Evolutionary conservation across 768 basidiomycete species (phyloP).

Genomic region (Naematelia encephala): DNA sequence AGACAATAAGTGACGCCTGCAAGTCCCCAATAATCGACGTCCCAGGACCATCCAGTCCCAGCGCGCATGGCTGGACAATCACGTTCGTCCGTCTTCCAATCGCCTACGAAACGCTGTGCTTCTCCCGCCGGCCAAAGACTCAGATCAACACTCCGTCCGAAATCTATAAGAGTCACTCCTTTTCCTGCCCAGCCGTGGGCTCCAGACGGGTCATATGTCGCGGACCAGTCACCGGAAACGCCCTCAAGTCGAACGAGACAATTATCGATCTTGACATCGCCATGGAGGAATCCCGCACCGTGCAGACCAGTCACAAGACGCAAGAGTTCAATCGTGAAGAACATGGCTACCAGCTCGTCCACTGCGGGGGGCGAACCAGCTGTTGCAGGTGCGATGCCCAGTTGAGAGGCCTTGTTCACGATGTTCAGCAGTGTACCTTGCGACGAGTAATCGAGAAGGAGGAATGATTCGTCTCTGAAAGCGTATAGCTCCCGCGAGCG

Average conservation of each 20-base stretch:
- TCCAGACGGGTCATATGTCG: constrained; percentile 72
- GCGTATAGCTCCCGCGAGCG: constrained; percentile 74
- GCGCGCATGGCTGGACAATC: constrained; percentile 91
- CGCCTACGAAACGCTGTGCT: constrained; percentile 71
- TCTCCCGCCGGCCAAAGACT: constrained; percentile 66
- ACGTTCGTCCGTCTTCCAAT: constrained; percentile 82
- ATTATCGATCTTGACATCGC: constrained; percentile 98
- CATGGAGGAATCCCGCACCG: constrained; percentile 80
- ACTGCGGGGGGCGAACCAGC: constrained; percentile 52
- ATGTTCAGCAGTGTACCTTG: constrained; percentile 90
- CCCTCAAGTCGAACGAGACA: constrained; percentile 85
- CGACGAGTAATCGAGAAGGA: constrained; percentile 79
- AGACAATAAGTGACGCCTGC: constrained; percentile 92
- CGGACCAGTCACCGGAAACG: constrained; percentile 66
- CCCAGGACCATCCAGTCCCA: constrained; percentile 81
- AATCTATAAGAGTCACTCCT: constrained; percentile 91
- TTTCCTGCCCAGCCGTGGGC: constrained; percentile 80
- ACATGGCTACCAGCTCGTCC: constrained; percentile 89
- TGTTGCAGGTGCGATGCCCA: constrained; percentile 61
- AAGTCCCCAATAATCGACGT: constrained; percentile 95
- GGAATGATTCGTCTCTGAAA: constrained; percentile 82
- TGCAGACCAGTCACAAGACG: constrained; percentile 80
- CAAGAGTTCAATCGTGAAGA: constrained; percentile 89
- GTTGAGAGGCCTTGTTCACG: constrained; percentile 74
- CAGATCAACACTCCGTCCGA: constrained; percentile 90